Evolutionary conservation across 2,329 filamentous ascomycete species (phyloP), one percentile per base, ranked within the genome.

Genomic region (Pyricularia pennisetigena): DNA sequence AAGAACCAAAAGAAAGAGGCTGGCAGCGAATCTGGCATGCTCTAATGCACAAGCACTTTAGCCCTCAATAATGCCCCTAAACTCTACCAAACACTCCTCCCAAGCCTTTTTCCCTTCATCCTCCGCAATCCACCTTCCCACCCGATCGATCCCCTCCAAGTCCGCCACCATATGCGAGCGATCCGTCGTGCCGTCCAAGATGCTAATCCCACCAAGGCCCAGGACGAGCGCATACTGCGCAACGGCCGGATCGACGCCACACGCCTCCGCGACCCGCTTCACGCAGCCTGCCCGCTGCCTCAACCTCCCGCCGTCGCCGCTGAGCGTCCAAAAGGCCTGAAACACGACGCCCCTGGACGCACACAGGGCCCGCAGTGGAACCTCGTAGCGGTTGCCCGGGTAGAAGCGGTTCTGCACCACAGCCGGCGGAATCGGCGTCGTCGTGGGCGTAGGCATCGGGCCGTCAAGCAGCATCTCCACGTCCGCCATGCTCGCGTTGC

Each of bases 341-440:
- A 84, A 86, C 16, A 78, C 72, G 68, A 85, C 79, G 66, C 32
- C 70, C 16, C 20, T 30, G 29, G 23, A 75, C 72, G n/a, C 78
- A 76, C 82, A 85, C 69, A 81, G 83, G 0, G 79, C 77, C 26
- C 91, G 84, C 20, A 94, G 76, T 0, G 79, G 78, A 0, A 79
- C 78, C 70, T 94, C 91, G 72, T 85, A 90, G 2, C 75, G 74
- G 0, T 86, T 90, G 2, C 79, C 77, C 1, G 79, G 77, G 74
- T 89, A 85, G 77, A 95, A 92, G 1, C 90, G 85, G 74, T 95
- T 94, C 78, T 95, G 92, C 5, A 94, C 88, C 1, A 93, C 83
- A 1, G 84, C 81, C 0, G 86, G 86, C 28, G 28, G 41, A 9
- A 35, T 35, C 57, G n/a, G 30, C 26, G 57, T 20, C 29, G 59